Evolutionary conservation across 371 early-diverging fungal species (phyloP), one percentile per base, ranked within the genome.

Genomic region (Mortierella sp.): DNA sequence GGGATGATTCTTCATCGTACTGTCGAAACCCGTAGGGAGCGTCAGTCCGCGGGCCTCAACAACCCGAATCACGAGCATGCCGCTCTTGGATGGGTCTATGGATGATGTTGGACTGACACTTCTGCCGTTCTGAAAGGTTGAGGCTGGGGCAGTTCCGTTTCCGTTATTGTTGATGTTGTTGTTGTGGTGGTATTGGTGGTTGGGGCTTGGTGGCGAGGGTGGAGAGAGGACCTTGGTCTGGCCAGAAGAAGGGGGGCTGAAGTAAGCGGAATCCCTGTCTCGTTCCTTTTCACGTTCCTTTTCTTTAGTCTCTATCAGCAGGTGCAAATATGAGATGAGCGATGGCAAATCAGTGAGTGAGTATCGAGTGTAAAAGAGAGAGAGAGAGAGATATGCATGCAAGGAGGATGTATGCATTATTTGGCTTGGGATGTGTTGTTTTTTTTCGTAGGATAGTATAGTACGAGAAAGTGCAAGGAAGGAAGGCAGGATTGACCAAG

Each of bases 41-140:
- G 92, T 89, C 79, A 97, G 89, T 70, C 92, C 94, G 75, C 93
- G 89, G 2, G 96, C 96, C 84, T 97, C 97, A 83, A 96, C 94
- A 14, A 97, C 93, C 49, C 95, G 93, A 83, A 97, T 93, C 65
- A 94, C 89, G 46, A 97, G 90, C 46, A 96, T 86, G 29, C 97
- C 97, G 24, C 70, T 81, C 75, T 81, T 81, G 44, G 79, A 10
- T 1, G 74, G 54, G 43, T 35, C 38, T 44, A 29, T 75, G 21
- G 73, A n/a, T 72, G 38, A 70, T 56, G 56, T 56, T 35, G 75
- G 75, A 35, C 63, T 63, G 63, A 12, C 35, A 63, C 63, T 63
- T 29, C 63, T 63, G 7, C 38, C 38, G 21, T 35, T 63, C 16
- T 63, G 63, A 63, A 32, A 35, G 14, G 63, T 35, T 35, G 56